These are phyloP conservation scores for Tetratostichococcus sp. DNA, from an alignment of 139 green algal species.

Conservation along the genomic window DNA sequence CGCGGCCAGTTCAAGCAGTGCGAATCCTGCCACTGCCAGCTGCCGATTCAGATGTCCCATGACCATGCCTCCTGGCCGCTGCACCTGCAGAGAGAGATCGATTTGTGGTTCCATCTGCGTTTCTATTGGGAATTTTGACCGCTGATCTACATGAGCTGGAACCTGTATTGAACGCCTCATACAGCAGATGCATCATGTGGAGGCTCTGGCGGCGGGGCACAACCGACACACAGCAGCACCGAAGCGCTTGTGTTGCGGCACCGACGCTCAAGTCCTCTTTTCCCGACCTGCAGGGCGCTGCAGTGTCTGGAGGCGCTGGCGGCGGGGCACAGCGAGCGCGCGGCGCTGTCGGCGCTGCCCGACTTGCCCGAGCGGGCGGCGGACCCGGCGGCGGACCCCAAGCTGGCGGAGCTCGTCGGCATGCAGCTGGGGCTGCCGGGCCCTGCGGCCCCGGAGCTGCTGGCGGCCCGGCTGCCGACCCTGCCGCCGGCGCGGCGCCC, in stretches of 20 bases:
- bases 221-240: too few species aligned
- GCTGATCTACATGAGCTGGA: too few species aligned
- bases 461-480: slow-evolving; percentile 2
- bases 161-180: too few species aligned
- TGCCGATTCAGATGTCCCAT: too few species aligned
- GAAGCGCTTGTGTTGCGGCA: not conserved
- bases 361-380: not conserved
- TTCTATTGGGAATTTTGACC: too few species aligned
- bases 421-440: not conserved
- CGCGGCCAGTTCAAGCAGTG: slow-evolving; percentile 9
- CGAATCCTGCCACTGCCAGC: too few species aligned
- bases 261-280: too few species aligned
- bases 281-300: not conserved
- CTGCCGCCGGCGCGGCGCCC: not conserved
- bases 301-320: not conserved
- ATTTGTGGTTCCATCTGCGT: too few species aligned
- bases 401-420: not conserved
- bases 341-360: not conserved
- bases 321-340: not conserved
- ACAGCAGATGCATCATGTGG: too few species aligned
- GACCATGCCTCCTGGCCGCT: not conserved
- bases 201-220: too few species aligned
- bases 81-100: too few species aligned
- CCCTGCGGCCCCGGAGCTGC: not conserved
- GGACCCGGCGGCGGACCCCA: not conserved